These are phyloP conservation scores for Saturnispora dispora DNA, from an alignment of 805 yeast species.

Conservation along the genomic window DNA sequence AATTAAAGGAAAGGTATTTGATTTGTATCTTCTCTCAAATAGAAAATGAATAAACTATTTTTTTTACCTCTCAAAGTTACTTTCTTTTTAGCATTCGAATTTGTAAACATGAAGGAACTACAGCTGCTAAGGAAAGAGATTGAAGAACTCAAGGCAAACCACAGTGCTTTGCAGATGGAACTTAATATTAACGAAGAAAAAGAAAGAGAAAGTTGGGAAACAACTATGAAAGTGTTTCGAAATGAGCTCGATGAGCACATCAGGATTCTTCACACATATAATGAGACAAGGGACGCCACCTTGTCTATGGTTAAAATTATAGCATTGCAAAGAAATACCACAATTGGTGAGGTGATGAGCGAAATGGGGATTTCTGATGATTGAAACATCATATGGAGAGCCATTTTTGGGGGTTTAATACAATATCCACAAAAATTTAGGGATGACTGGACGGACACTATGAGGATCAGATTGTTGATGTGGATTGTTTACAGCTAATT, in stretches of 20 bases:
- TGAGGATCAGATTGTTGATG: too few relatives aligned
- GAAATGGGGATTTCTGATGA: slow-evolving; percentile 38
- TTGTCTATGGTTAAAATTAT: slow-evolving; percentile 47
- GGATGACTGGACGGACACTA: too few relatives aligned
- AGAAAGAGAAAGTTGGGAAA: background rate
- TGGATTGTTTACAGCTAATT: too few relatives aligned
- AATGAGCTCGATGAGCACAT: slow-evolving; percentile 44
- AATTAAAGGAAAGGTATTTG: background rate
- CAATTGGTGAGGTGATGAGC: slow-evolving; percentile 38
- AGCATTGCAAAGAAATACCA: slow-evolving; percentile 46
- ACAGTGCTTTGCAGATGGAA: background rate
- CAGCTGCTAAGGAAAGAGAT: background rate
- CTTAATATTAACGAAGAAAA: background rate
- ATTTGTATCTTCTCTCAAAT: background rate
- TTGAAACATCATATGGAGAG: background rate
- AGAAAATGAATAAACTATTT: background rate
- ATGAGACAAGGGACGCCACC: slow-evolving; percentile 57
- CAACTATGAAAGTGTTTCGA: slow-evolving; percentile 16
- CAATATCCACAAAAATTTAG: too few relatives aligned
- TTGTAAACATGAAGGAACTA: background rate
- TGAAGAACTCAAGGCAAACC: background rate
- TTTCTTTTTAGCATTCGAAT: background rate
- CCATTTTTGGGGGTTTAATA: too few relatives aligned
- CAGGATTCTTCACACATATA: slow-evolving; percentile 42
- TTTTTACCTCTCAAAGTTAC: background rate